phyloP scores from a whole-genome alignment of 164 flowering plant genomes.

The Piper betle region DNA sequence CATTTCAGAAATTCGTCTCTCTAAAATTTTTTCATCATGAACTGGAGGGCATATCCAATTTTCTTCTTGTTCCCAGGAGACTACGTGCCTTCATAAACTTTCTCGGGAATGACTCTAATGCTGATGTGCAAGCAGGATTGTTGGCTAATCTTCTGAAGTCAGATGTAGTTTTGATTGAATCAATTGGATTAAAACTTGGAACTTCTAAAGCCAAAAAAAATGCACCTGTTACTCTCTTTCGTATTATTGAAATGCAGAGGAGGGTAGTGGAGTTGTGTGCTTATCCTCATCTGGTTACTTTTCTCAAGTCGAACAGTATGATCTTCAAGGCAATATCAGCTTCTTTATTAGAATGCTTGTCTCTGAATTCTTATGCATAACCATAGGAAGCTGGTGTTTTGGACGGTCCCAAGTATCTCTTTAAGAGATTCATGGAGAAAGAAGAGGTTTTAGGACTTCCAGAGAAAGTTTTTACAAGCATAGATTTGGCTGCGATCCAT shows the following conservation, averaged over 20 bases:
- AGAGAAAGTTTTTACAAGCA: slow-evolving; percentile 41
- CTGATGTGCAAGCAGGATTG: slow-evolving; percentile 42
- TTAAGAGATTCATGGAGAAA: slow-evolving; percentile 44
- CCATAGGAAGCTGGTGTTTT: slow-evolving; percentile 24
- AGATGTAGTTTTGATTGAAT: slow-evolving; percentile 31
- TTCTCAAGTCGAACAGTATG: slow-evolving; percentile 28
- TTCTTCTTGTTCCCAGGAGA: slow-evolving; percentile 41
- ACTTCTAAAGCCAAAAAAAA: background rate
- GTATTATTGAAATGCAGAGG: slow-evolving; percentile 15
- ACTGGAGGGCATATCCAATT: slow-evolving; percentile 41
- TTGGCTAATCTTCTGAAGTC: slow-evolving; percentile 63
- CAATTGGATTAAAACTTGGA: slow-evolving; percentile 16
- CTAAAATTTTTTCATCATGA: slow-evolving; percentile 46
- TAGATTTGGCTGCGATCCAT: slow-evolving; percentile 41
- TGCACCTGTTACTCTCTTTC: background rate
- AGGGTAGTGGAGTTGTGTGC: slow-evolving; percentile 35
- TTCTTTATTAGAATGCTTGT: slow-evolving; percentile 35
- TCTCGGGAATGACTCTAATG: slow-evolving; percentile 35
- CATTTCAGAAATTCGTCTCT: slow-evolving; percentile 44
- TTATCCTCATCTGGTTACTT: slow-evolving; percentile 34
- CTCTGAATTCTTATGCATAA: slow-evolving; percentile 25
- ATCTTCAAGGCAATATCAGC: slow-evolving; percentile 52
- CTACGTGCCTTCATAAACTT: slow-evolving; percentile 39
- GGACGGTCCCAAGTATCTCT: slow-evolving; percentile 6
- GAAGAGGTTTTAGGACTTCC: slow-evolving; percentile 38